phyloP scores from a whole-genome alignment of 75 land plant species.

The Gnetum montanum region DNA sequence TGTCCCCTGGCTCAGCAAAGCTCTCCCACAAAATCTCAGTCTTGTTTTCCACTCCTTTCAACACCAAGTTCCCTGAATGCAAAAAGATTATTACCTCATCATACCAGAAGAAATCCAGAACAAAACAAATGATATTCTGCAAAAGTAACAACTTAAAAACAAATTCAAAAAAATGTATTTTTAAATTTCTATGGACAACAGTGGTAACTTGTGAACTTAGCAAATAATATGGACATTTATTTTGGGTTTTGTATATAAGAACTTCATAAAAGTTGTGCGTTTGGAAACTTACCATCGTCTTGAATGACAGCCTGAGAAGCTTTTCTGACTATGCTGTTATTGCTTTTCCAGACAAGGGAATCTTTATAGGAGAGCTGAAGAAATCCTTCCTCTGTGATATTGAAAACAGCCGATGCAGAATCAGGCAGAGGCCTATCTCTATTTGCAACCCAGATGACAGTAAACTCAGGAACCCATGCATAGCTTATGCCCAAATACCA shows the following conservation, averaged over 20 bases:
- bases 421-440: slow-evolving; percentile 10
- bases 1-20: slow-evolving; percentile 17
- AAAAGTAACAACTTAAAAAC: too few relatives aligned
- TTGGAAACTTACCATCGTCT: too few relatives aligned
- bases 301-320: slow-evolving; percentile 1
- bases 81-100: too few relatives aligned
- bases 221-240: too few relatives aligned
- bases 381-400: slow-evolving; percentile 10
- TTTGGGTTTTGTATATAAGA: too few relatives aligned
- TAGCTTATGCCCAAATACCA: slow-evolving; percentile 27
- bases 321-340: neutral
- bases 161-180: too few relatives aligned
- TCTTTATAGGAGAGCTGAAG: slow-evolving; percentile 2
- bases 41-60: neutral
- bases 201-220: too few relatives aligned
- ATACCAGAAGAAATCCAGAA: too few relatives aligned
- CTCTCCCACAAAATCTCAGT: slow-evolving; percentile 20
- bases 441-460: slow-evolving; percentile 29
- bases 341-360: slow-evolving; percentile 1
- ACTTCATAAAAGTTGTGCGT: too few relatives aligned
- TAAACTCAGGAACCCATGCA: neutral
- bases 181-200: too few relatives aligned
- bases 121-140: too few relatives aligned
- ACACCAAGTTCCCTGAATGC: slow-evolving; percentile 15
- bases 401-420: slow-evolving; percentile 11